phyloP scores from a whole-genome alignment of 2,329 filamentous ascomycete species.

The Ceratocystis smalleyi region DNA sequence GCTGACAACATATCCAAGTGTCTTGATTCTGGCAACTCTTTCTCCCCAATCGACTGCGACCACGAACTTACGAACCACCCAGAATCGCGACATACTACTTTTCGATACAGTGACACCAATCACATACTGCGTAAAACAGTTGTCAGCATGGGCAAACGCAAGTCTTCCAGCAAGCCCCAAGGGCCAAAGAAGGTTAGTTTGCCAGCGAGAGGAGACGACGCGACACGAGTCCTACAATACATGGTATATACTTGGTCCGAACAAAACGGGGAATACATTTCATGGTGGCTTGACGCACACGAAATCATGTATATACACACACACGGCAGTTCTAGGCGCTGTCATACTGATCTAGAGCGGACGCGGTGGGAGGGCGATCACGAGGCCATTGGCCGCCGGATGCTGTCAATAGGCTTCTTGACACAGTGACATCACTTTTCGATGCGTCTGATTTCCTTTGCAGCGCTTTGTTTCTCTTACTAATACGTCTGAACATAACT shows the following conservation, averaged over 20 bases:
- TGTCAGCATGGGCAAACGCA: constrained; percentile 66
- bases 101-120: neutral
- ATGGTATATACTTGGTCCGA: neutral
- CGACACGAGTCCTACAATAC: neutral
- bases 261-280: neutral
- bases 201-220: neutral
- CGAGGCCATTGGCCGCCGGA: neutral
- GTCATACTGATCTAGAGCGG: neutral
- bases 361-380: neutral
- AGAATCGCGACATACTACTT: neutral
- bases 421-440: neutral
- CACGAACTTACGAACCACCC: neutral
- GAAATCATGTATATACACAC: neutral
- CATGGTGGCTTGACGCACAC: neutral
- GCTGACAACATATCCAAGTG: neutral
- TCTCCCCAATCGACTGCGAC: neutral
- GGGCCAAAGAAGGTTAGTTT: constrained; percentile 61
- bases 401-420: neutral
- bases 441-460: neutral
- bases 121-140: neutral
- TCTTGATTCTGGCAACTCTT: too few relatives aligned
- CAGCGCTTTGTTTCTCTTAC: neutral
- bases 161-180: constrained; percentile 66
- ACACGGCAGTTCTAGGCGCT: neutral
- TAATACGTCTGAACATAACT: constrained; percentile 15